Evolutionary conservation across 352 stramenopile genomes (phyloP).

Genomic region (Aphanomyces invadans): DNA sequence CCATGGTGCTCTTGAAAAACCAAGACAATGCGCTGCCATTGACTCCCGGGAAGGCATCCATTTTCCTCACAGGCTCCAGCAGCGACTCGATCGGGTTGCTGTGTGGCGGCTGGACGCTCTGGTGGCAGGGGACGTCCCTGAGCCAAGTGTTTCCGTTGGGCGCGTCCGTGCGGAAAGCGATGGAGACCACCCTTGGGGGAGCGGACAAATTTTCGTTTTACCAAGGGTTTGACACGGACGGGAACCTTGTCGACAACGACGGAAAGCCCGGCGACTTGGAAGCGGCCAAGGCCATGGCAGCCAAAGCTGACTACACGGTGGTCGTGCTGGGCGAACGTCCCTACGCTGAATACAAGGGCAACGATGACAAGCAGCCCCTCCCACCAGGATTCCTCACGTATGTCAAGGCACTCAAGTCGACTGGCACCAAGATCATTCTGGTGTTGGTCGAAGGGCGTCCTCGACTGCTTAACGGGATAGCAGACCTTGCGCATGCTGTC

Average conservation of each 20-base stretch:
- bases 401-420: slow-evolving; percentile 44
- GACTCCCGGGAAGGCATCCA: background rate
- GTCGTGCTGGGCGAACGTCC: slow-evolving; percentile 64
- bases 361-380: slow-evolving; percentile 46
- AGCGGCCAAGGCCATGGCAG: slow-evolving; percentile 44
- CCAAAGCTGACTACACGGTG: slow-evolving; percentile 52
- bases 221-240: slow-evolving; percentile 31
- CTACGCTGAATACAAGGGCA: slow-evolving; percentile 81
- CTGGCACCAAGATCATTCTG: slow-evolving; percentile 56
- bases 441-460: slow-evolving; percentile 59
- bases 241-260: slow-evolving; percentile 28
- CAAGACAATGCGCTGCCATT: slow-evolving; percentile 46
- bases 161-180: slow-evolving; percentile 48
- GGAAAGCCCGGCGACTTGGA: slow-evolving; percentile 33
- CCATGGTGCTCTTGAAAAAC: slow-evolving; percentile 84
- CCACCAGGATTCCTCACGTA: slow-evolving; percentile 52
- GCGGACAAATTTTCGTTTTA: slow-evolving; percentile 29
- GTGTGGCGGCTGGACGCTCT: slow-evolving; percentile 69
- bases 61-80: slow-evolving; percentile 66
- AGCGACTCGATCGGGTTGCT: slow-evolving; percentile 60
- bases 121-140: slow-evolving; percentile 65
- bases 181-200: slow-evolving; percentile 31
- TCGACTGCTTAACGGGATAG: slow-evolving; percentile 42
- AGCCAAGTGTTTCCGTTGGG: slow-evolving; percentile 51
- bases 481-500: slow-evolving; percentile 46